A percentile compares a stretch with the other conserved stretches of the same genome.
These are phyloP conservation scores for Cyclotella choctawhatcheeana DNA, from an alignment of 108 stramenopile genomes.

Conservation along the genomic window DNA sequence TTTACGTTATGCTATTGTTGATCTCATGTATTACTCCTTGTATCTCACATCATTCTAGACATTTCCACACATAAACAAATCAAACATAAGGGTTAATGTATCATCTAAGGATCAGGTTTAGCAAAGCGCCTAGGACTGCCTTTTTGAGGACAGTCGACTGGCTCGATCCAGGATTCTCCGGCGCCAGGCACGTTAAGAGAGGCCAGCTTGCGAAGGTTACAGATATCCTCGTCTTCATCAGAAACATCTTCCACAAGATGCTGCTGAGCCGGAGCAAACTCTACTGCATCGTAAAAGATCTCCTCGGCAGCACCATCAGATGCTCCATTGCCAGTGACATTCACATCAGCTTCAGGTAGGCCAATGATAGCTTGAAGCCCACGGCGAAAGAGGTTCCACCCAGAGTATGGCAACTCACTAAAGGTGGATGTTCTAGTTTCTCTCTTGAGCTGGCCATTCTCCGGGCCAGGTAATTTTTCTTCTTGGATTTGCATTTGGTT, in stretches of 20 bases:
- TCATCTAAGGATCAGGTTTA: constrained; percentile 2
- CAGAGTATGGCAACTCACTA: neutral
- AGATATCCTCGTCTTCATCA: neutral
- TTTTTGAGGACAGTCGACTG: neutral
- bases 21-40: too few relatives aligned
- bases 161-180: neutral
- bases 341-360: neutral
- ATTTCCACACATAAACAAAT: too few relatives aligned
- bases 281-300: neutral
- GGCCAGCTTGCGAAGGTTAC: neutral
- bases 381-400: neutral
- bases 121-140: neutral
- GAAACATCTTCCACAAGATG: neutral
- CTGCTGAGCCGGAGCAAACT: neutral
- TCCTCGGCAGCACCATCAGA: neutral
- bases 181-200: neutral
- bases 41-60: too few relatives aligned
- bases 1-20: neutral
- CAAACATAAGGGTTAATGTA: too few relatives aligned
- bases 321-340: neutral
- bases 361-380: constrained; percentile 1
- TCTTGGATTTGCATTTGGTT: too few relatives aligned
- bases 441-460: too few relatives aligned
- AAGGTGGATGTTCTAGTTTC: neutral
- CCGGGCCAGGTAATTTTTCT: too few relatives aligned